Evolutionary conservation across 371 early-diverging fungal species (phyloP), one percentile per base, ranked within the genome.

Genomic region (Chytridium lagenaria): DNA sequence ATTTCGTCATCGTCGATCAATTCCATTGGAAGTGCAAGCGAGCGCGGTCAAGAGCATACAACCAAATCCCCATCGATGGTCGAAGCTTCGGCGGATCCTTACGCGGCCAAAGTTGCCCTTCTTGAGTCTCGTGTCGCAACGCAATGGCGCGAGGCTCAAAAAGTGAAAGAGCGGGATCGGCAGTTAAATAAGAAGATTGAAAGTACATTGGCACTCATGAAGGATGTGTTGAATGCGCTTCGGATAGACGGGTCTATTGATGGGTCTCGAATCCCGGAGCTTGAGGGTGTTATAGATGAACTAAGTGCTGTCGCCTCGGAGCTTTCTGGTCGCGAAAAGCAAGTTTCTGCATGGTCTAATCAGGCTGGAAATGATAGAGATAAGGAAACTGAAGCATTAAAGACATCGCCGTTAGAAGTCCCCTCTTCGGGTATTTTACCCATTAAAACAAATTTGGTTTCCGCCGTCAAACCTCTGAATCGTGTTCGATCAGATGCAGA

Each of bases 221-320:
- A 22, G 34, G 57, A 68, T 16, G 12, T 72, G 26, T 19, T 69
- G 64, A 15, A 19, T 0, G 30, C 34, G 23, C 28, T 30, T 37
- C 34, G 28, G 2, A 38, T 7, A 23, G 51, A 61, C 36, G 36
- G 61, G n/a, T 34, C 61, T 26, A 10, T 61, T 7, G 36, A 37
- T 31, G 16, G 2, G 2, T 61, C 61, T 7, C 31, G 31, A 7
- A 63, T 22, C n/a, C 40, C 23, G 2, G 74, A 74, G 39, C 19
- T 74, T 30, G 74, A 69, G 1, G 74, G 74, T 10, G 70, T 74
- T 30, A 57, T 69, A 23, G 74, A 68, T 39, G 64, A 69, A 50
- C 64, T 74, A 15, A 49, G 5, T 22, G 74, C 66, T 34, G 69
- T 74, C 22, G 52, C 36, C 10, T 26, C 69, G 5, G 74, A 69